Percentiles rank a stretch among this genome's conserved stretches.
Conservation (phyloP, 495 filamentous ascomycete species). For the Haplographium delicatum region DNA sequence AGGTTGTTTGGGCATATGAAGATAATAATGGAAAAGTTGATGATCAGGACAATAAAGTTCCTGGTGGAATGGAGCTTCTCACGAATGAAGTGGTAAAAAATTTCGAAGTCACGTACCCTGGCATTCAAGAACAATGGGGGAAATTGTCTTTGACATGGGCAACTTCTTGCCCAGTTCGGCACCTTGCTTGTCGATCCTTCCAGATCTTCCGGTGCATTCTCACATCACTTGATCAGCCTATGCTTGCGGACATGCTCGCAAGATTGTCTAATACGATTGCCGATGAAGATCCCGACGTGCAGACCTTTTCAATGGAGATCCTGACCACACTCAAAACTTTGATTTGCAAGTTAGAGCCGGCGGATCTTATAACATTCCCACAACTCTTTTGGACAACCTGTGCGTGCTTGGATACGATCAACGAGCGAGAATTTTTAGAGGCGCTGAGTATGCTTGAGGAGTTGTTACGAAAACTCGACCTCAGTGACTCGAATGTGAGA, state of each 20-base stretch:
- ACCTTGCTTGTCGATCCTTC: constrained; percentile 93
- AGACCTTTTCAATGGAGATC: constrained; percentile 97
- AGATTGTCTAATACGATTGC: constrained; percentile 93
- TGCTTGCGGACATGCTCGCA: constrained; percentile 94
- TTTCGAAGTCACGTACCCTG: constrained; percentile 80
- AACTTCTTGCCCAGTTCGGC: constrained; percentile 91
- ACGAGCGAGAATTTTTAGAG: constrained; percentile 90
- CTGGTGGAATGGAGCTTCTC: constrained; percentile 77
- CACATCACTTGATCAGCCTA: constrained; percentile 79
- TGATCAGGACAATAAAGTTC: constrained; percentile 72
- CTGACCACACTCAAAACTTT: constrained; percentile 88
- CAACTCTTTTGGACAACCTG: constrained; percentile 97
- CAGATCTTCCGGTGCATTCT: constrained; percentile 95
- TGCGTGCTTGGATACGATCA: constrained; percentile 91
- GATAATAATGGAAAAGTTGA: constrained; percentile 77
- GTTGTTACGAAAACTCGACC: constrained; percentile 75
- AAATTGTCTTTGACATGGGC: constrained; percentile 90
- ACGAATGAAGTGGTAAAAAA: constrained; percentile 75
- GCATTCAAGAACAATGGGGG: constrained; percentile 84
- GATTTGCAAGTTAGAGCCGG: constrained; percentile 72
- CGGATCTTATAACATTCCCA: constrained; percentile 78
- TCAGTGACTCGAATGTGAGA: constrained; percentile 64
- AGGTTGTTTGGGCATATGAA: constrained; percentile 90
- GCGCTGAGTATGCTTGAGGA: constrained; percentile 88
- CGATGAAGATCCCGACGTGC: constrained; percentile 84